Evolutionary conservation across 495 filamentous ascomycete genomes (phyloP).

Genomic region (Bathelium albidoporum): DNA sequence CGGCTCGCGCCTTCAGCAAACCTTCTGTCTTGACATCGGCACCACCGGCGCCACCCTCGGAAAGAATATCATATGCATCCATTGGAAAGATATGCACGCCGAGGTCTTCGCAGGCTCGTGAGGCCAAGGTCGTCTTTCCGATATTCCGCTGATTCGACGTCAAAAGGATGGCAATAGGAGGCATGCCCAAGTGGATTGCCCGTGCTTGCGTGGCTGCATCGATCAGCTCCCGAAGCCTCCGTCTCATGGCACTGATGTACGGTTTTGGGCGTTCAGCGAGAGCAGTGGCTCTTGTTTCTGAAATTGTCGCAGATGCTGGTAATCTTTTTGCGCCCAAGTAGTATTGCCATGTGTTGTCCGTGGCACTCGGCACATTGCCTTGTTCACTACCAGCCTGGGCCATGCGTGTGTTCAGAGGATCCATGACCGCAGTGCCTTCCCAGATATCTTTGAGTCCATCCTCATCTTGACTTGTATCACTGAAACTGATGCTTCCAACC

Average conservation of each 20-base stretch:
- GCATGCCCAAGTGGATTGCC: slow-evolving; percentile 75
- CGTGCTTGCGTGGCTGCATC: slow-evolving; percentile 79
- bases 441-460: slow-evolving; percentile 53
- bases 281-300: not conserved
- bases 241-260: slow-evolving; percentile 56
- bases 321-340: slow-evolving; percentile 59
- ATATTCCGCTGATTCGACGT: slow-evolving; percentile 85
- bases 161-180: slow-evolving; percentile 77
- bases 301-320: not conserved
- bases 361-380: slow-evolving; percentile 61
- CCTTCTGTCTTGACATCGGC: slow-evolving; percentile 90
- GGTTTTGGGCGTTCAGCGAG: slow-evolving; percentile 29
- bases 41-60: slow-evolving; percentile 74
- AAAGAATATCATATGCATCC: slow-evolving; percentile 86
- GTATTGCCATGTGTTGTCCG: slow-evolving; percentile 70
- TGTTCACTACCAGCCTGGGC: slow-evolving; percentile 76
- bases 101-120: slow-evolving; percentile 71
- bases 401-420: slow-evolving; percentile 75
- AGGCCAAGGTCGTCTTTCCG: slow-evolving; percentile 70
- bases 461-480: slow-evolving; percentile 39
- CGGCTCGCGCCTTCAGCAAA: slow-evolving; percentile 74
- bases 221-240: slow-evolving; percentile 73
- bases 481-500: slow-evolving; percentile 54
- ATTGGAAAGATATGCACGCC: slow-evolving; percentile 83
- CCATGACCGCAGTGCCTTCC: slow-evolving; percentile 74